Evolutionary conservation across 2,329 filamentous ascomycete species (phyloP), one percentile per base, ranked within the genome.

Genomic region (Byssochlamys sp.): DNA sequence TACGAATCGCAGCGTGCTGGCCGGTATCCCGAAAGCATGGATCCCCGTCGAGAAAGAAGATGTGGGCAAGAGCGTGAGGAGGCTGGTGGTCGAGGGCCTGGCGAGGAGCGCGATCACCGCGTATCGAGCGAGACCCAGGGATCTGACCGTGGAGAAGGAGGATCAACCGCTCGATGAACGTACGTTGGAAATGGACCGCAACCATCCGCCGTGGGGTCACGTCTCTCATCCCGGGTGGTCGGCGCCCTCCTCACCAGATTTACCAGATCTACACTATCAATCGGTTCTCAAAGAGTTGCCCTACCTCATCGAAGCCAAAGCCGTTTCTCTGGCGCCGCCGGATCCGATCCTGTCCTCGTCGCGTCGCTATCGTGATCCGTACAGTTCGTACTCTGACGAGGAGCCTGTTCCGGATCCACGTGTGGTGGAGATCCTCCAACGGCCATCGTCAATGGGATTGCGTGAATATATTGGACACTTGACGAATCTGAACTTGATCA

Each of bases 141-240:
- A 89, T 68, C 65, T 79, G 6, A 70, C 73, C 27, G 70, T 69
- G 0, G 79, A 82, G 56, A 65, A 63, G 24, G 59, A 64, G 39
- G 62, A 64, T 63, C 39, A 45, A 45, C 60, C 65, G 60, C 53
- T 68, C 50, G 59, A 68, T 62, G 60, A 70, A 62, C 61, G 62
- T 64, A 63, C 61, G 61, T 68, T 75, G 39, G 56, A 67, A 12
- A 62, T 74, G 14, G 62, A 73, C 29, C 68, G 69, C 9, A 72
- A 72, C 61, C 69, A 78, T 50, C 82, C 87, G 27, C 83, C 76
- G 62, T 97, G 92, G 92, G 90, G 89, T 25, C 76, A 84, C n/a
- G 84, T 97, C 55, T 84, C 89, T 59, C 94, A 99, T 69, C 79
- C 85, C 14, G 94, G 92, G 55, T 97, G 94, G 92, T 87, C 88